Base-by-base conservation (phyloP, 371 early-diverging fungal genomes). In the Vittaforma corneae region DNA sequence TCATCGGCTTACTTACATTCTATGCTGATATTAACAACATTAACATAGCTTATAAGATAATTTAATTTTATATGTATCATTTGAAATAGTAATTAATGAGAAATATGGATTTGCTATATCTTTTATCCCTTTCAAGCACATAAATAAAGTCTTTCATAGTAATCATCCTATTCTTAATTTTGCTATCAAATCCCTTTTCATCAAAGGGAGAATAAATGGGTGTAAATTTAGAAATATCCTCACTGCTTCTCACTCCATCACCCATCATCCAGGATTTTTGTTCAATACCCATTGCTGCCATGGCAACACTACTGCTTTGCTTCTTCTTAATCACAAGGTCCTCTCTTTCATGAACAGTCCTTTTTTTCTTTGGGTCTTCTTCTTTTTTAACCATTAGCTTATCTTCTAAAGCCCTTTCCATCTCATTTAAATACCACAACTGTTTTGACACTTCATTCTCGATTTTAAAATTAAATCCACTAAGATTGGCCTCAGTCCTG, bases 21-120 rank as follows among this genome's bases (percentile, higher is more conserved):
- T n/a, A n/a, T n/a, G n/a, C n/a, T n/a, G n/a, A n/a, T n/a, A n/a
- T n/a, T n/a, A n/a, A n/a, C n/a, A n/a, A n/a, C n/a, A n/a, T n/a
- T n/a, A n/a, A n/a, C n/a, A n/a, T n/a, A n/a, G n/a, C n/a, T n/a
- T n/a, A n/a, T n/a, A n/a, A n/a, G n/a, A n/a, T n/a, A n/a, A n/a
- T n/a, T n/a, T n/a, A n/a, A n/a, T n/a, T n/a, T n/a, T n/a, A n/a
- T n/a, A n/a, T n/a, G n/a, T n/a, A 14, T 57, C 59, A 65, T 62
- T 68, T 67, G 47, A 64, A 77, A 67, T 72, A 72, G 37, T 77
- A 75, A 40, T 74, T 67, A 37, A 79, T 74, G 16, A 76, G 73
- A 65, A 79, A 79, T 9, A 80, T 61, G 5, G 76, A 76, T 44
- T 79, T 80, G 61, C 72, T 76, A 60, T 80, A 80, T 59, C 77